Evolutionary conservation across 768 basidiomycete species (phyloP), one percentile per base, ranked within the genome.

Genomic region (Stropharia rugosoannulata): DNA sequence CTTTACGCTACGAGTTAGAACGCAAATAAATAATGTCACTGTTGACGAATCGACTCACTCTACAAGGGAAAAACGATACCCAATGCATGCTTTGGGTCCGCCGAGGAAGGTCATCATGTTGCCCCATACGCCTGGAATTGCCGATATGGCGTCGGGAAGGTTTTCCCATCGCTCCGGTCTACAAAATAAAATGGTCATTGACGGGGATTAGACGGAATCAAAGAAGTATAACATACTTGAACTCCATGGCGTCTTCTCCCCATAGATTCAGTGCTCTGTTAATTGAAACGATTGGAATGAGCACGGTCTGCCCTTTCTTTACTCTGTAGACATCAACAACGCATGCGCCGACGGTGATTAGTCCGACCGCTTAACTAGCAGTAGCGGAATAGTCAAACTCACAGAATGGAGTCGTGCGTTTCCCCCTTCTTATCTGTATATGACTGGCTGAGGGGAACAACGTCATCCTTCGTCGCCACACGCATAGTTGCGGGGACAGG

Each of bases 141-240:
- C 59, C 3, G 64, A 60, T 4, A 72, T 75, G 3, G 69, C 71
- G 10, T 78, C 75, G 0, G 84, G 81, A 13, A 75, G 25, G 4
- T 73, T 61, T 12, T 68, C 62, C 87, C 87, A 89, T 0, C 87
- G 76, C 59, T 88, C 86, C 0, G 87, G 87, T 56, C 85, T 89
- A 59, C 2, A n/a, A n/a, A n/a, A n/a, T 36, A 19, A 50, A 45
- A 22, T 35, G n/a, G 3, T 22, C 5, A 22, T 25, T 35, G 11
- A 27, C 18, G 2, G 16, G 2, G 18, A 32, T 9, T 6, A 16
- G 29, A 35, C 5, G 15, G n/a, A 36, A n/a, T 49, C 8, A 13
- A 56, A 29, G 9, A 18, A 45, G 22, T 19, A 22, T 49, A 16
- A 55, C 64, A 10, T 46, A 84, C 85, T 67, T 81, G 77, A 87